Conservation (phyloP, 2,329 filamentous ascomycete species). For the Orbilia brochopaga region DNA sequence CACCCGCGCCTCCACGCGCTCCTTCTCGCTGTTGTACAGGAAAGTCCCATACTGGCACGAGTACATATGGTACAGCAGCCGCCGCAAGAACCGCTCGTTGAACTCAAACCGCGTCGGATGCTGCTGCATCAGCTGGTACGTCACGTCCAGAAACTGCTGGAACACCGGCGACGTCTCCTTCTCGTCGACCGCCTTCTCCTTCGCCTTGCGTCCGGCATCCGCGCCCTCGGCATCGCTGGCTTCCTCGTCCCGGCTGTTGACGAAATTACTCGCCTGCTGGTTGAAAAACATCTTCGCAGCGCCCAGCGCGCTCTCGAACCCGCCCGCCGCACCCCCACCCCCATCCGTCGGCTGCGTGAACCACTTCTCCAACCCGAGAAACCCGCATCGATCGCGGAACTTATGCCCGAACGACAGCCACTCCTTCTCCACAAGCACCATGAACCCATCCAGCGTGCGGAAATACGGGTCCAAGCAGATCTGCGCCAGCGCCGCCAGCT, state of each 20-base stretch:
- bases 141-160: slow-evolving; percentile 94
- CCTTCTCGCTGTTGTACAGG: slow-evolving; percentile 91
- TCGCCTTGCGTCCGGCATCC: slow-evolving; percentile 51
- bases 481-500: slow-evolving; percentile 88
- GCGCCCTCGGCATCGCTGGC: slow-evolving; percentile 69
- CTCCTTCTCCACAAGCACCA: slow-evolving; percentile 93
- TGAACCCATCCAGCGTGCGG: slow-evolving; percentile 90
- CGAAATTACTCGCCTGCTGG: slow-evolving; percentile 64
- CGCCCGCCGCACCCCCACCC: slow-evolving; percentile 65
- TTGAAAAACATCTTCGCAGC: slow-evolving; percentile 91
- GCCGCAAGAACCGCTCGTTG: slow-evolving; percentile 88
- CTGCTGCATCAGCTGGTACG: slow-evolving; percentile 86
- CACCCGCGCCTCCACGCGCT: slow-evolving; percentile 73
- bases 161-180: slow-evolving; percentile 96
- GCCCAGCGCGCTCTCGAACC: slow-evolving; percentile 81
- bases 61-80: slow-evolving; percentile 90
- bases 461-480: slow-evolving; percentile 96
- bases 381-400: slow-evolving; percentile 90
- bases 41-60: slow-evolving; percentile 98
- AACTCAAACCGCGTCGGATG: slow-evolving; percentile 90
- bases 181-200: slow-evolving; percentile 46
- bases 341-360: slow-evolving; percentile 80
- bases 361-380: slow-evolving; percentile 90
- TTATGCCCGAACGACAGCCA: slow-evolving; percentile 98
- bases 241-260: slow-evolving; percentile 65